These are phyloP conservation scores for Retiboletus fuscus DNA, from an alignment of 1,284 basidiomycete species.

Conservation along the genomic window DNA sequence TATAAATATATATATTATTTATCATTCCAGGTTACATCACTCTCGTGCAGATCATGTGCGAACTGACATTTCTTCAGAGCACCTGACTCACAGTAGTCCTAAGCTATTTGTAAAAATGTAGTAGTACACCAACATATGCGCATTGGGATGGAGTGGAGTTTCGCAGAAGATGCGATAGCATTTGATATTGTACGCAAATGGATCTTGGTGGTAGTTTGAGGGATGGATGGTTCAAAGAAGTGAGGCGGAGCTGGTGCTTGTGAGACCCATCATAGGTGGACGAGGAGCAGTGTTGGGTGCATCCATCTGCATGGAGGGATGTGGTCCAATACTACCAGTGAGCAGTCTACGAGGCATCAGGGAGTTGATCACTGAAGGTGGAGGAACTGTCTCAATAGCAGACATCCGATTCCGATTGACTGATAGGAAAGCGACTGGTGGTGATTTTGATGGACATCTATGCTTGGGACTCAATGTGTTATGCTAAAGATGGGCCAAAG, in stretches of 20 bases:
- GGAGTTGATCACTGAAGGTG: conserved; percentile 55
- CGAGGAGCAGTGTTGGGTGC: conserved; percentile 44
- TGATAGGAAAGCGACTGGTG: conserved; percentile 50
- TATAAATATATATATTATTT: too few relatives aligned
- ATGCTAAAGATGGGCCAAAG: conserved; percentile 34
- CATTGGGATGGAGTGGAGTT: conserved; percentile 22
- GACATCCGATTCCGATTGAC: conserved; percentile 42
- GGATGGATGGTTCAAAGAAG: conserved; percentile 78
- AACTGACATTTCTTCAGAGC: too few relatives aligned
- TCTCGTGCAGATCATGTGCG: too few relatives aligned
- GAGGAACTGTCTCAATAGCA: conserved; percentile 28
- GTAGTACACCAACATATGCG: conserved; percentile 50
- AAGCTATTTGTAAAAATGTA: too few relatives aligned
- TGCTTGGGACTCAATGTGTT: conserved; percentile 34
- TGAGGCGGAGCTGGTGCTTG: conserved; percentile 72
- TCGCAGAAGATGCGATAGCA: conserved; percentile 17
- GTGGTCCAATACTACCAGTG: conserved; percentile 48
- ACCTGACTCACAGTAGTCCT: too few relatives aligned
- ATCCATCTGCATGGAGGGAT: conserved; percentile 35
- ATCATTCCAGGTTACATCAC: too few relatives aligned
- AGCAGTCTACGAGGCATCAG: conserved; percentile 62
- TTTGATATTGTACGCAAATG: conserved; percentile 44
- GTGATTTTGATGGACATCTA: conserved; percentile 31
- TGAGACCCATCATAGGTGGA: conserved; percentile 50
- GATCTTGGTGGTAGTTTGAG: conserved; percentile 42